Base-by-base conservation (phyloP, 495 filamentous ascomycete genomes). In the Tricharina praecox region DNA sequence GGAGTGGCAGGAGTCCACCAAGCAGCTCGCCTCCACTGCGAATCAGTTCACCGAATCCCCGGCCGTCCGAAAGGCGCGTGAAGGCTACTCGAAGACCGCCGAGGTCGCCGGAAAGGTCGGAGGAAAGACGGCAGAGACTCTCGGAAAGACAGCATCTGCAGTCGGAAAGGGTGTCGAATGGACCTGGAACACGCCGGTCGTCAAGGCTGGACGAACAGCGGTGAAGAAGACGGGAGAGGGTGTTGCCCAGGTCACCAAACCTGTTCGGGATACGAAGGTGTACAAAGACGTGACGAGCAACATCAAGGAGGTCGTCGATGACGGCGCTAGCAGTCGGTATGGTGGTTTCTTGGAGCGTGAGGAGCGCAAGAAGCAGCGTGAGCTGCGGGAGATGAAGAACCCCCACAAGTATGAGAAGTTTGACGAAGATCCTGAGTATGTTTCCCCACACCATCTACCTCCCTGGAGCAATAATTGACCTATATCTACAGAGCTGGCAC, bases 1-100 rank as follows among this genome's bases (percentile, higher is more conserved):
- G 62, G 90, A 97, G 64, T 97, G 92, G 90, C 90, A 96, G 57
- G 90, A 97, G 55, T 93, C 84, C 35, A 97, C 87, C 15, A 95
- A 96, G 63, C 84, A 86, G 44, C 72, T 97, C 9, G 84, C 85
- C 10, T 80, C 81, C 30, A 82, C 79, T 0, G 86, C 85, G 20
- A 79, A 93, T 54, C 73, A 94, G 50, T 85, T 97, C 59, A 80
- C 76, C n/a, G 90, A 96, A 63, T 95, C 81, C 58, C 85, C 93
- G 61, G 81, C 77, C n/a, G 78, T 97, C 30, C 78, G 81, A 51
- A 76, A 79, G 50, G 90, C 90, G 23, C 77, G 82, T 45, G 75
- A 82, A 50, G 88, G 85, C 16, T 94, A 93, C 61, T 75, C 78
- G 47, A 78, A 78, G 48, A 85, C 86, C 9, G 81, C 84, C 5